phyloP scores from a whole-genome alignment of 2,329 filamentous ascomycete species.

The Xylariaceae sp. region DNA sequence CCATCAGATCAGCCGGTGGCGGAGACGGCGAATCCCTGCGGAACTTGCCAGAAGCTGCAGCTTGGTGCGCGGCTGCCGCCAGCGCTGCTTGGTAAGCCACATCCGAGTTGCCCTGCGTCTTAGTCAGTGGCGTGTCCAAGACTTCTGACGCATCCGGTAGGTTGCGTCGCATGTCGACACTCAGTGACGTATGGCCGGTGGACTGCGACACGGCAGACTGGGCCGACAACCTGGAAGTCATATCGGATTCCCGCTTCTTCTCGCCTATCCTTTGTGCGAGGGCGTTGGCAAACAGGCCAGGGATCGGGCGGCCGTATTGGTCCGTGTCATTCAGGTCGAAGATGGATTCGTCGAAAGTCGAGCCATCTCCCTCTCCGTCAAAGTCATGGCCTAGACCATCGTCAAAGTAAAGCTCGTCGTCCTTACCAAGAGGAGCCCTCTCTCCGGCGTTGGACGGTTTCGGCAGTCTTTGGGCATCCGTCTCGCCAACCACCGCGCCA shows the following conservation, averaged over 20 bases:
- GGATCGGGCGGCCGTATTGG: slow-evolving; percentile 54
- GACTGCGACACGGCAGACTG: slow-evolving; percentile 41
- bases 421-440: slow-evolving; percentile 26
- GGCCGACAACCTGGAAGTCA: slow-evolving; percentile 40
- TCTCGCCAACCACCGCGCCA: slow-evolving; percentile 15
- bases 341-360: slow-evolving; percentile 65
- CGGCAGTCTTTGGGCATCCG: slow-evolving; percentile 16
- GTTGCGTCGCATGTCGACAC: slow-evolving; percentile 29
- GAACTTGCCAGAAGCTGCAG: slow-evolving; percentile 71
- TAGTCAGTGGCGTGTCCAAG: slow-evolving; percentile 4
- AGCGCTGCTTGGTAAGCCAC: slow-evolving; percentile 79
- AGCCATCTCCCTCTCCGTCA: slow-evolving; percentile 46
- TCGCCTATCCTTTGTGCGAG: slow-evolving; percentile 40
- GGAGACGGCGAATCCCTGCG: slow-evolving; percentile 50
- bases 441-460: slow-evolving; percentile 10
- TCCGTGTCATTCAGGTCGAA: slow-evolving; percentile 66
- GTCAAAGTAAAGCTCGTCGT: slow-evolving; percentile 67
- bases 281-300: slow-evolving; percentile 51
- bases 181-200: slow-evolving; percentile 49
- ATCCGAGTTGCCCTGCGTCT: slow-evolving; percentile 22
- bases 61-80: slow-evolving; percentile 72
- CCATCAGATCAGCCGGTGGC: slow-evolving; percentile 31
- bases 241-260: slow-evolving; percentile 43
- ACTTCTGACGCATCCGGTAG: slow-evolving; percentile 12
- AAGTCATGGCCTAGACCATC: slow-evolving; percentile 54